Conservation (phyloP, 2,329 filamentous ascomycete species). For the Curvularia lunata region DNA sequence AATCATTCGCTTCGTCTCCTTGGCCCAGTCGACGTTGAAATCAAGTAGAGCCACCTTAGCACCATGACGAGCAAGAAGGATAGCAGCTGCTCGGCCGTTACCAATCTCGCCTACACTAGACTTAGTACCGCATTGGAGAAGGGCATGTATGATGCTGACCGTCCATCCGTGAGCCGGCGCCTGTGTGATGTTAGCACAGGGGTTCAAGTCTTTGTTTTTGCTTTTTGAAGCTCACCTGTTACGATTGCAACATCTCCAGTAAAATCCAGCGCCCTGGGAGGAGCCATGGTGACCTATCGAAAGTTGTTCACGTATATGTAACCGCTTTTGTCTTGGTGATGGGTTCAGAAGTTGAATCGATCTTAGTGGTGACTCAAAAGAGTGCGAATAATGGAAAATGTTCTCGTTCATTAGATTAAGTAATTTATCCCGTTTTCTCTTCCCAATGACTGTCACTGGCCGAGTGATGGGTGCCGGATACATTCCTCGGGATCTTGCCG, state of each 20-base stretch:
- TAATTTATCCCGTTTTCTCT: no score
- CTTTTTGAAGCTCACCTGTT: not conserved
- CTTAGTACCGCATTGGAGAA: not conserved
- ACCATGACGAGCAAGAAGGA: constrained; percentile 79
- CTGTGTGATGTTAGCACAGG: not conserved
- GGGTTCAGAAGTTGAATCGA: not conserved
- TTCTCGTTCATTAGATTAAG: not conserved
- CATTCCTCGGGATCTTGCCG: not conserved
- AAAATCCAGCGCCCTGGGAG: constrained; percentile 17
- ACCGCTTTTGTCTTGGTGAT: not conserved
- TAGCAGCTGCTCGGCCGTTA: constrained; percentile 74
- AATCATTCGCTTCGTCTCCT: constrained; percentile 71
- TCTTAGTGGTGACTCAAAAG: not conserved
- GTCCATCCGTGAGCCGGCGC: constrained; percentile 41
- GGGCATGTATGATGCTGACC: not conserved
- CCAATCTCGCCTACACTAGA: constrained; percentile 66
- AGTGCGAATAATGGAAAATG: not conserved
- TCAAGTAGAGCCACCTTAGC: constrained; percentile 74
- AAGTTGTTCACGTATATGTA: not conserved
- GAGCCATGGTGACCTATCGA: constrained; percentile 1
- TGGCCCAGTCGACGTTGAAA: constrained; percentile 73
- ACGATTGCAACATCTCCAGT: constrained; percentile 24
- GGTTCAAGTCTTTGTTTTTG: not conserved
- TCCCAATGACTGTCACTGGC: not conserved
- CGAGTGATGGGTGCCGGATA: not conserved